Evolutionary conservation across 2,329 filamentous ascomycete genomes (phyloP), one percentile per base, ranked within the genome.

Genomic region (Bipolaris oryzae): DNA sequence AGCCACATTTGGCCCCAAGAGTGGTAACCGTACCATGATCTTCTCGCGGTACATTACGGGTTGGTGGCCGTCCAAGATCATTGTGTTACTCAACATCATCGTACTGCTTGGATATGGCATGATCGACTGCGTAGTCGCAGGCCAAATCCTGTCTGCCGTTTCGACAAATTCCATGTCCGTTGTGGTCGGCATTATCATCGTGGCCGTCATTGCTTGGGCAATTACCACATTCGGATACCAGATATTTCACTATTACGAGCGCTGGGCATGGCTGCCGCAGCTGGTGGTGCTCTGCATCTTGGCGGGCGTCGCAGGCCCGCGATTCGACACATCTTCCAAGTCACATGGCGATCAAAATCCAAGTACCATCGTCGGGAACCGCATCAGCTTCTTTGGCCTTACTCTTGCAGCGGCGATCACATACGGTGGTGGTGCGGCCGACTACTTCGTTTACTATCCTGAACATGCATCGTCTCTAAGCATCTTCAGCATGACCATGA

Each of bases 351-450:
- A 84, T 43, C 66, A 78, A 13, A 73, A 79, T 41, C 57, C 67
- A 7, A 52, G 58, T n/a, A 85, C 84, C 2, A 67, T 87, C 7
- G 76, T 78, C 13, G 87, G 84, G 20, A 84, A 85, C 58, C 78
- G 84, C 2, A 77, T 91, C 31, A 88, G 86, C 4, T 92, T 90
- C 74, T 89, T 92, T 73, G 88, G 85, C 10, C 78, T 91, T 44
- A 89, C 85, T 62, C 78, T 89, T 11, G 86, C 87, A 20, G 84
- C 84, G 1, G 85, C 85, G 7, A 83, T 89, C 50, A 87, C 86
- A 1, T 90, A 88, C 70, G 78, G 84, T 1, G 84, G 85, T 4
- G 81, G 82, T 1, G 85, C 84, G n/a, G 85, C 85, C 0, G 87
- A 90, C 70, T 89, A 86, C 69, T 88, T 89, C 63, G 86, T 89